phyloP scores from a whole-genome alignment of 352 stramenopile species.

The Globisporangium acanthophoron region DNA sequence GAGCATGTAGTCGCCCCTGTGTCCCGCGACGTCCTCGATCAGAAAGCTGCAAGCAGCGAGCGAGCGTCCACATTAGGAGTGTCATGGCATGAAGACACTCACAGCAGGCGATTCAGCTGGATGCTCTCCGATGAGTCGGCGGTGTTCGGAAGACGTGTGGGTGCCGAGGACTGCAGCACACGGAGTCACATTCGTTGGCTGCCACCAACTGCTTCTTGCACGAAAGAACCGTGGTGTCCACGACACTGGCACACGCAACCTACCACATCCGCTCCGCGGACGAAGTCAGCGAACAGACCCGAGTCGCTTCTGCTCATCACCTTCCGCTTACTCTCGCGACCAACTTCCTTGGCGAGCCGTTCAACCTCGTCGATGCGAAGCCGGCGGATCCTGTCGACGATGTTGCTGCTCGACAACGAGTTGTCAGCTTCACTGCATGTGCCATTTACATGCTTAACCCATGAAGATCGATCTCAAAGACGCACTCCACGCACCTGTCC shows the following conservation, averaged over 20 bases:
- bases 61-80: not conserved
- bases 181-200: not conserved
- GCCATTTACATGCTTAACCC: not conserved
- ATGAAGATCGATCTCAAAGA: not conserved
- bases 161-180: not conserved
- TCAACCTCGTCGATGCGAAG: not conserved
- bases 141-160: not conserved
- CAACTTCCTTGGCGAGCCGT: not conserved
- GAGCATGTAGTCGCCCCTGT: slow-evolving; percentile 49
- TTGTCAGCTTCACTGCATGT: not conserved
- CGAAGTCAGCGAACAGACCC: slow-evolving; percentile 2
- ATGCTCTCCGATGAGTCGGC: slow-evolving; percentile 11
- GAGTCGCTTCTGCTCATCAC: not conserved
- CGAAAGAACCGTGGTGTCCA: not conserved
- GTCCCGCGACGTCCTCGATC: not conserved
- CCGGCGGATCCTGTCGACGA: slow-evolving; percentile 3
- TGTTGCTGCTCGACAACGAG: slow-evolving; percentile 1
- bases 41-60: not conserved
- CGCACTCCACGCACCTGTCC: slow-evolving; percentile 16
- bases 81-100: not conserved
- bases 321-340: not conserved
- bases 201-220: not conserved
- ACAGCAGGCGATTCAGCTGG: slow-evolving; percentile 40
- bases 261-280: not conserved
- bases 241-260: not conserved